These are phyloP conservation scores for Alternaria sp. DNA, from an alignment of 2,329 filamentous ascomycete genomes.

Conservation along the genomic window DNA sequence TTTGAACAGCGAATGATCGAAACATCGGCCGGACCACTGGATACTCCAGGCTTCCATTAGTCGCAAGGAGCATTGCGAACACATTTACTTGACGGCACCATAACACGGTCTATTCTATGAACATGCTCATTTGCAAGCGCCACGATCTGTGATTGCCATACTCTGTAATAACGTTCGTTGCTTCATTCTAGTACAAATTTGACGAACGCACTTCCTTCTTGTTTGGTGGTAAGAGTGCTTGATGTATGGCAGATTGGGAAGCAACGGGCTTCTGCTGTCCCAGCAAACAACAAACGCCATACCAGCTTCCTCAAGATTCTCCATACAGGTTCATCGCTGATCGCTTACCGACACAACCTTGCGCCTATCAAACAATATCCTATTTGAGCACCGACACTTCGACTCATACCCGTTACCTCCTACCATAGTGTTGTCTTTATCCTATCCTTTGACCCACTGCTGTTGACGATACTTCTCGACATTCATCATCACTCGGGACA, in stretches of 20 bases:
- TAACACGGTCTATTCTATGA: not conserved
- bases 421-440: not conserved
- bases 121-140: not conserved
- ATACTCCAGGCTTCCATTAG: not conserved
- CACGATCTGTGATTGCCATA: not conserved
- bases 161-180: not conserved
- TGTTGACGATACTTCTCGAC: not conserved
- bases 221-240: not conserved
- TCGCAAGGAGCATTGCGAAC: not conserved
- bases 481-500: not conserved
- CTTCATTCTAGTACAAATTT: not conserved
- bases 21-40: not conserved
- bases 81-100: not conserved
- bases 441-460: not conserved
- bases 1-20: not conserved
- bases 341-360: not conserved
- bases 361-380: slow-evolving; percentile 14
- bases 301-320: not conserved
- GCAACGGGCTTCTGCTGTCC: not conserved
- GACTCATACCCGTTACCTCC: not conserved
- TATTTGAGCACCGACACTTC: slow-evolving; percentile 7
- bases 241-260: not conserved
- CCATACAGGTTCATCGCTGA: not conserved
- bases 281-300: slow-evolving; percentile 11
- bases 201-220: not conserved